Base-by-base conservation (phyloP, 2,329 filamentous ascomycete species). In the Fusarium clavum region DNA sequence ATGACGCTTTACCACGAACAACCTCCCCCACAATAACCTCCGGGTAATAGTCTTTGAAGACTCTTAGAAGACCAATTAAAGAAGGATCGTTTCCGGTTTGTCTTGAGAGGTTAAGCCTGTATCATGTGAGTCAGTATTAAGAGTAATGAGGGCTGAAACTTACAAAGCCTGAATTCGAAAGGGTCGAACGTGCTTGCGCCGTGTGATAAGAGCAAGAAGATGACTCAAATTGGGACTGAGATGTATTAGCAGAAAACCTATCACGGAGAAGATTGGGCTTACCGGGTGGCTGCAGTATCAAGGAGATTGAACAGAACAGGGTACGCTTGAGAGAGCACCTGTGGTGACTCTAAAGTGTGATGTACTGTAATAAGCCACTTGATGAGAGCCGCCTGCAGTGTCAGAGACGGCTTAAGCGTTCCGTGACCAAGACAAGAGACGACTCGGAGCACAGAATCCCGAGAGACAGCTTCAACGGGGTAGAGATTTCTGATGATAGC, bases 41-140 rank as follows among this genome's bases (percentile, higher is more conserved):
- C 0, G 94, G 93, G 75, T 95, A 97, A 79, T 95, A 97, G 77
- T 95, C 93, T 77, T 96, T 96, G 82, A 91, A 97, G n/a, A 95
- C 89, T 58, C 91, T 88, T 52, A 97, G 82, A 20, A 97, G 83
- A 5, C 92, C 92, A 40, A 92, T 85, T 38, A 97, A 82, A 54
- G 90, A 87, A 51, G 91, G 91, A 59, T 97, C 94, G 74, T 92
- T 91, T 20, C 90, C 91, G 7, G 84, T 87, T 74, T 89, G 87
- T 45, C 88, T 81, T 5, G 87, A 86, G 34, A 90, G 77, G 40
- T 83, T 83, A 67, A 91, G 82, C 52, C 88, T 91, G 12, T 16
- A 12, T 3, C 10, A 5, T 25, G 48, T 75, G 29, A 74, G 57
- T 41, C 6, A 25, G 5, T 16, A 18, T 2, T 16, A 25, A n/a